These are phyloP conservation scores for Magnusiomyces fungicola DNA, from an alignment of 1,139 yeast genomes.

Conservation along the genomic window DNA sequence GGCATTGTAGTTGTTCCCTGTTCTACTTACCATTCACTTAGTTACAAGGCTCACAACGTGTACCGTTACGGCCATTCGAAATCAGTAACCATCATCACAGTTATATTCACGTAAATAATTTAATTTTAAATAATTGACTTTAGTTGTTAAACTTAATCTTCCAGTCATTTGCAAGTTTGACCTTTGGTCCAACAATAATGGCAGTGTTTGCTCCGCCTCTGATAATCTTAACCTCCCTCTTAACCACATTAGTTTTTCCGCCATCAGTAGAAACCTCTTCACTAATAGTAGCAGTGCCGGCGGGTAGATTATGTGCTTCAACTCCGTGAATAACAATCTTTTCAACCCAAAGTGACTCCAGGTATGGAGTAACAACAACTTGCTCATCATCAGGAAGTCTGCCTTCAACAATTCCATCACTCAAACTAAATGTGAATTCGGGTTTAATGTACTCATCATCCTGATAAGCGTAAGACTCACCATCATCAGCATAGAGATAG, in stretches of 20 bases:
- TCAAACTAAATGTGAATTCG: constrained; percentile 14
- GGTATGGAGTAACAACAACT: constrained; percentile 5
- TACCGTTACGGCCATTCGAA: too few species aligned
- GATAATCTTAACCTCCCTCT: neutral
- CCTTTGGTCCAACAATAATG: constrained; percentile 2
- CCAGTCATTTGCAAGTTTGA: constrained; percentile 6
- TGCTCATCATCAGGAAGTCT: constrained; percentile 4
- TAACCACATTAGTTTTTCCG: neutral
- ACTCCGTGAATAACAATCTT: constrained; percentile 49
- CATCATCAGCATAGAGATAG: constrained; percentile 70
- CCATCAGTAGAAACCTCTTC: neutral
- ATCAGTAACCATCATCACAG: too few species aligned
- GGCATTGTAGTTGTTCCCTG: too few species aligned
- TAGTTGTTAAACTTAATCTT: constrained; percentile 3
- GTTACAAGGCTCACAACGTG: too few species aligned
- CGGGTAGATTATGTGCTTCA: neutral
- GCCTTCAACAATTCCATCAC: constrained; percentile 16
- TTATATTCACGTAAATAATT: too few species aligned
- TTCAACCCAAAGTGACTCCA: constrained; percentile 34
- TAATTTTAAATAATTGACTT: too few species aligned
- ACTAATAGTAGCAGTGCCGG: neutral
- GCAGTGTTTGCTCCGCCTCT: neutral
- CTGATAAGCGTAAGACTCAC: constrained; percentile 58
- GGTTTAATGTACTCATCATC: constrained; percentile 42
- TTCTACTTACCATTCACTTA: too few species aligned